A percentile compares a stretch with the other conserved stretches of the same genome.
Conservation (phyloP, 2,329 filamentous ascomycete species). For the Septoria petroselini region DNA sequence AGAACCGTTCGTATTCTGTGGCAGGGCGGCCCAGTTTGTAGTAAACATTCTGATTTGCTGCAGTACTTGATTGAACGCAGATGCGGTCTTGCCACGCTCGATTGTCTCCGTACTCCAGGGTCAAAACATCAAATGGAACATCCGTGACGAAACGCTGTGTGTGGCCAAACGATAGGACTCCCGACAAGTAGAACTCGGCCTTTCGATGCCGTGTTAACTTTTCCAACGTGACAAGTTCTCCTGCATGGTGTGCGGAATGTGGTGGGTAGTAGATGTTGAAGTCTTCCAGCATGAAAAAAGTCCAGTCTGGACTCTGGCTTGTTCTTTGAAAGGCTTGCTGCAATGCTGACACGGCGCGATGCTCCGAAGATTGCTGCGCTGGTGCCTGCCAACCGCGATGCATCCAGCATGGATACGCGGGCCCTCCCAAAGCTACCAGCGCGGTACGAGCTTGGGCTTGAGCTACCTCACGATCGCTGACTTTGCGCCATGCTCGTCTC, state of each 20-base stretch:
- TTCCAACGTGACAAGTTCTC: constrained; percentile 21
- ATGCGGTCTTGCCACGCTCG: constrained; percentile 43
- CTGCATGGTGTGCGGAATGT: constrained; percentile 3
- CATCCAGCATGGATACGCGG: constrained; percentile 15
- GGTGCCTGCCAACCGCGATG: constrained; percentile 18
- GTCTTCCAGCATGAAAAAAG: constrained; percentile 18
- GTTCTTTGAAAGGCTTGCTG: constrained; percentile 1
- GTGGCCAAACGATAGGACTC: constrained; percentile 51
- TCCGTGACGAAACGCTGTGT: constrained; percentile 52
- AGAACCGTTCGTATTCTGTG: constrained; percentile 60
- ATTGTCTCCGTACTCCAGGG: constrained; percentile 62
- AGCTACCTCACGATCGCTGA: background rate
- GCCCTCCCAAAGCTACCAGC: background rate
- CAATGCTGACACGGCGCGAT: constrained; percentile 11
- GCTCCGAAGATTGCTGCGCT: constrained; percentile 5
- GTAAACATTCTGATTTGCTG: constrained; percentile 48
- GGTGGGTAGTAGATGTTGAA: constrained; percentile 23
- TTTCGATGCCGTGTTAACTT: constrained; percentile 17
- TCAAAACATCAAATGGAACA: constrained; percentile 57
- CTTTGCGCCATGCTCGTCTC: background rate
- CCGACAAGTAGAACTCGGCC: constrained; percentile 56
- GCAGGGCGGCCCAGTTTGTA: constrained; percentile 61
- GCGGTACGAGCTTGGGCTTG: background rate
- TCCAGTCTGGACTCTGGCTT: constrained; percentile 17
- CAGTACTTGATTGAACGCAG: constrained; percentile 59